Conservation (phyloP, 345 rosid species). For the Trapa incisa region DNA sequence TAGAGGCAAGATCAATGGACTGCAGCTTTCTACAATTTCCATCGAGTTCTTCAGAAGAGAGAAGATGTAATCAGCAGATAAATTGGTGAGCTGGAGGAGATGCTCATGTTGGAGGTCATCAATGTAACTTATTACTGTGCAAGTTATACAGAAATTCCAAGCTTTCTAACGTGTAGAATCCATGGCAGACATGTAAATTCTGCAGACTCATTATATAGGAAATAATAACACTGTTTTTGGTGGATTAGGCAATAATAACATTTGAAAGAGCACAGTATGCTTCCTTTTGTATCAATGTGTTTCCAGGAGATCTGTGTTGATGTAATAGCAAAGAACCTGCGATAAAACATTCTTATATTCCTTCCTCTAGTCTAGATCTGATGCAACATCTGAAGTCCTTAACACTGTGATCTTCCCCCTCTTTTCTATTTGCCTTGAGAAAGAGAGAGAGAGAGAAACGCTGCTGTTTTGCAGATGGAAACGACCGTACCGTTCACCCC, state of each 20-base stretch:
- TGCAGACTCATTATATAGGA: conserved; percentile 47
- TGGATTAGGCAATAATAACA: conserved; percentile 22
- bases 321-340: conserved; percentile 30
- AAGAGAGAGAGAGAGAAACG: too few relatives aligned
- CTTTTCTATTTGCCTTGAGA: not conserved
- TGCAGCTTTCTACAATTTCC: not conserved
- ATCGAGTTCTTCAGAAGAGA: not conserved
- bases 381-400: not conserved
- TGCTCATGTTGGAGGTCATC: not conserved
- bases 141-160: not conserved
- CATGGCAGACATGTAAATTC: conserved; percentile 27
- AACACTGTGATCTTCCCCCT: not conserved
- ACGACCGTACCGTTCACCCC: too few relatives aligned
- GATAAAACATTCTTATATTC: too few relatives aligned
- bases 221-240: conserved; percentile 22
- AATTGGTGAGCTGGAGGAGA: not conserved
- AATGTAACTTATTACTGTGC: not conserved
- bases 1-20: not conserved
- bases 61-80: not conserved
- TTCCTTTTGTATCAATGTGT: conserved; percentile 34
- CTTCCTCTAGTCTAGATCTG: not conserved
- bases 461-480: too few relatives aligned
- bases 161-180: not conserved
- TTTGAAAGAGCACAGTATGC: conserved; percentile 48
- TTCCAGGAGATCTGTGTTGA: conserved; percentile 30